Conservation (phyloP, 768 basidiomycete genomes). For the Infundibulicybe gibba region DNA sequence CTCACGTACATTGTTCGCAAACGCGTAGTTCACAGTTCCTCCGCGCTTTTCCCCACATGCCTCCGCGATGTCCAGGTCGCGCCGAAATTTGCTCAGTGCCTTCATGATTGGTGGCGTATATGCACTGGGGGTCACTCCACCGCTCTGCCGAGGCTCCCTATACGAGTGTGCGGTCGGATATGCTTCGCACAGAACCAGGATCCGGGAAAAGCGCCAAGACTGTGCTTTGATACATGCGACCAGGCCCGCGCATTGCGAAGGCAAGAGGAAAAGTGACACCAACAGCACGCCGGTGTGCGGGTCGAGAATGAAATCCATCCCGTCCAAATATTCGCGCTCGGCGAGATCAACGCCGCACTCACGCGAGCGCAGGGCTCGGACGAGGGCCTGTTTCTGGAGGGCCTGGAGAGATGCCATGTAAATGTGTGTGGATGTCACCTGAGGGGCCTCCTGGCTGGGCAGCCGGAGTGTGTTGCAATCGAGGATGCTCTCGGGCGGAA, state of each 20-base stretch:
- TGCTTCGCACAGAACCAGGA: constrained; percentile 66
- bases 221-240: constrained; percentile 39
- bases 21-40: constrained; percentile 45
- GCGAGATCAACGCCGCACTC: constrained; percentile 51
- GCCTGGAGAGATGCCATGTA: constrained; percentile 70
- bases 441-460: constrained; percentile 22
- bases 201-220: constrained; percentile 56
- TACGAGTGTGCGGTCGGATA: constrained; percentile 47
- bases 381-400: constrained; percentile 65
- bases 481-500: constrained; percentile 36
- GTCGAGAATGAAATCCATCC: constrained; percentile 67
- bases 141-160: constrained; percentile 13
- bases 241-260: constrained; percentile 44
- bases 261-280: constrained; percentile 40
- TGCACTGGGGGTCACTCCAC: constrained; percentile 30
- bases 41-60: constrained; percentile 49
- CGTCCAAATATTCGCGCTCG: constrained; percentile 59
- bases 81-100: constrained; percentile 62
- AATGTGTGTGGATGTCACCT: constrained; percentile 35
- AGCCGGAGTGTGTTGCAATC: constrained; percentile 42
- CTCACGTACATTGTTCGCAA: constrained; percentile 57
- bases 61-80: constrained; percentile 60
- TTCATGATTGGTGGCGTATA: constrained; percentile 69
- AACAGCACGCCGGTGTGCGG: constrained; percentile 56
- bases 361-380: constrained; percentile 42